These are phyloP conservation scores for Paramyrothecium roridum DNA, from an alignment of 2,329 filamentous ascomycete species.

Conservation along the genomic window DNA sequence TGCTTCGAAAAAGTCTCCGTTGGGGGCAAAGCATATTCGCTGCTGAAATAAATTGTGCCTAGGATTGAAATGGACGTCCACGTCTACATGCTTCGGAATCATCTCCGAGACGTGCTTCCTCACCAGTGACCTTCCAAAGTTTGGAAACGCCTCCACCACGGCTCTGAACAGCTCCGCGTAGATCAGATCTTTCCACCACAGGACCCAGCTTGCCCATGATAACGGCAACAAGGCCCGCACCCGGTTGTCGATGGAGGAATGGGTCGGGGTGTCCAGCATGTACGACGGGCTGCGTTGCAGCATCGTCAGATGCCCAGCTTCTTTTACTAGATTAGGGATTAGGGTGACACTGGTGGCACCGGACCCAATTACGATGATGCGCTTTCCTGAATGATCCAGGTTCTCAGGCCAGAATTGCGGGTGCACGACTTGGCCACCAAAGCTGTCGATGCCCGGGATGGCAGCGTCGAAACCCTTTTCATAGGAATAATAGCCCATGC, in stretches of 20 bases:
- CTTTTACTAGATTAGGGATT: constrained; percentile 64
- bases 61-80: constrained; percentile 63
- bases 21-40: constrained; percentile 65
- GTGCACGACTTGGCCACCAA: constrained; percentile 62
- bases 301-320: constrained; percentile 69
- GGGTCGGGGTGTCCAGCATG: constrained; percentile 42
- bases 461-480: constrained; percentile 53
- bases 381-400: constrained; percentile 63
- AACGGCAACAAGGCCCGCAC: constrained; percentile 43
- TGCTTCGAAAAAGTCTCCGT: constrained; percentile 54
- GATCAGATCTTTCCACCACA: constrained; percentile 48
- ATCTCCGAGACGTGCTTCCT: constrained; percentile 38
- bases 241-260: constrained; percentile 29
- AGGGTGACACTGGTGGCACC: constrained; percentile 80
- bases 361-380: constrained; percentile 69
- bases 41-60: constrained; percentile 69
- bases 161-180: constrained; percentile 38
- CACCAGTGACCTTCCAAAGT: constrained; percentile 26
- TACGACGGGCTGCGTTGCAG: constrained; percentile 77
- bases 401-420: constrained; percentile 76
- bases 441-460: constrained; percentile 66
- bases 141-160: constrained; percentile 21
- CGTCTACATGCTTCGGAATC: constrained; percentile 51
- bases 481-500: constrained; percentile 72
- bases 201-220: constrained; percentile 40